Evolutionary conservation across 2,329 filamentous ascomycete species (phyloP).

Genomic region (Aphanoascus verrucosus): DNA sequence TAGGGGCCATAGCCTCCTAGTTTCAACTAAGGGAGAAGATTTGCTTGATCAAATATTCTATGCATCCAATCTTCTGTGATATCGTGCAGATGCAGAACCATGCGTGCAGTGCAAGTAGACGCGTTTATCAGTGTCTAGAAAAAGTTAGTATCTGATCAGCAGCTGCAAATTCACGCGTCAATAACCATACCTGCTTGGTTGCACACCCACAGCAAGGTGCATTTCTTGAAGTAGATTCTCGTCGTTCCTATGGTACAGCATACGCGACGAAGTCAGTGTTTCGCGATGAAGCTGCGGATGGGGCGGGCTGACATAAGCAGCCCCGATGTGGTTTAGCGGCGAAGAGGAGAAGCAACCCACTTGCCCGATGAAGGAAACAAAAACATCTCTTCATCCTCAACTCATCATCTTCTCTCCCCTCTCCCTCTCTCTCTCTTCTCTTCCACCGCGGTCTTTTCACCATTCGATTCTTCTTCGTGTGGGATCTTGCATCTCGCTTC

Average conservation of each 20-base stretch:
- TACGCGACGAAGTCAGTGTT: neutral
- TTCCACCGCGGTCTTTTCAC: conserved; percentile 1
- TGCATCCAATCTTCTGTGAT: neutral
- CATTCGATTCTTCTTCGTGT: neutral
- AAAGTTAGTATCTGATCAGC: neutral
- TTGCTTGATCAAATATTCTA: neutral
- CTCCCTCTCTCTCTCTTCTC: conserved; percentile 5
- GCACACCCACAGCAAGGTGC: no score
- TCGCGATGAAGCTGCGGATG: neutral
- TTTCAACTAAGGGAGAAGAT: neutral
- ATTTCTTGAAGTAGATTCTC: no score
- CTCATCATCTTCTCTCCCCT: neutral
- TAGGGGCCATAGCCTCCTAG: neutral
- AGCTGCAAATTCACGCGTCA: neutral
- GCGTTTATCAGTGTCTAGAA: neutral
- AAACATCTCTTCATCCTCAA: conserved; percentile 6
- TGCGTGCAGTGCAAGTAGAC: neutral
- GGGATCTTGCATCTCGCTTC: neutral
- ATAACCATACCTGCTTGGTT: neutral
- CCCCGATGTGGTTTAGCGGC: conserved; percentile 3
- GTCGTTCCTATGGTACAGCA: neutral
- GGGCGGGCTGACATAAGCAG: conserved; percentile 4
- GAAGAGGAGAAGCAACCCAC: neutral
- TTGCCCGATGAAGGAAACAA: conserved; percentile 11
- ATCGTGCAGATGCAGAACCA: neutral